Base-by-base conservation (phyloP, 2,329 filamentous ascomycete species). In the Incumbomyces delicatus region DNA sequence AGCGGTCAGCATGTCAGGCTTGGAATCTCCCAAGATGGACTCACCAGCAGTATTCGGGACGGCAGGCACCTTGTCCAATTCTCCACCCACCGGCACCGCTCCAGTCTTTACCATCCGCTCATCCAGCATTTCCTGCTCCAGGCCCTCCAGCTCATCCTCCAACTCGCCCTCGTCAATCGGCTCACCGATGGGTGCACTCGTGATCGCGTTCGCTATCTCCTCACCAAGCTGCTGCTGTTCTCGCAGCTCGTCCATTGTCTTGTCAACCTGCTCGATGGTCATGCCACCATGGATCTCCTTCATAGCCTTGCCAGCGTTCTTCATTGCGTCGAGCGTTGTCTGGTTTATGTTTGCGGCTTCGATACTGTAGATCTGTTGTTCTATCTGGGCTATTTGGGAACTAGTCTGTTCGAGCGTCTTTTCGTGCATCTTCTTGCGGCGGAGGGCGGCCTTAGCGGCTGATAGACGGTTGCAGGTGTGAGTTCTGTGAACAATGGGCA, bases 311-410 rank as follows among this genome's bases (percentile, higher is more conserved):
- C 86, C 81, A 10, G 92, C 90, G 63, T 83, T 83, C 77, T 94
- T 83, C 88, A 98, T 95, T 6, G 89, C 90, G 57, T 83, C 78
- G 54, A 96, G 74, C 11, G 92, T 98, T 74, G 95, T 89, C 69
- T 90, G 83, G 75, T 98, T 98, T 73, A 98, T 95, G 66, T 96
- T 98, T 52, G 92, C 92, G 40, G 89, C 87, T 69, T 98, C 92
- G 72, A 98, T 96, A 50, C 86, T 83, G 66, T 92, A 92, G 62
- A 96, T 94, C 66, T 98, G 88, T 62, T 89, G 85, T 66, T 98
- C 92, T 37, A 98, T 75, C 17, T 92, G 94, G 59, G 81, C 80
- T 61, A 96, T 94, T 69, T 96, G 90, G 29, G 84, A 80, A 50
- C 80, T 77, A 1, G 90, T 96, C 69, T 95, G 89, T 57, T 95